phyloP scores from a whole-genome alignment of 1,139 yeast species.

The Candida smagusa region DNA sequence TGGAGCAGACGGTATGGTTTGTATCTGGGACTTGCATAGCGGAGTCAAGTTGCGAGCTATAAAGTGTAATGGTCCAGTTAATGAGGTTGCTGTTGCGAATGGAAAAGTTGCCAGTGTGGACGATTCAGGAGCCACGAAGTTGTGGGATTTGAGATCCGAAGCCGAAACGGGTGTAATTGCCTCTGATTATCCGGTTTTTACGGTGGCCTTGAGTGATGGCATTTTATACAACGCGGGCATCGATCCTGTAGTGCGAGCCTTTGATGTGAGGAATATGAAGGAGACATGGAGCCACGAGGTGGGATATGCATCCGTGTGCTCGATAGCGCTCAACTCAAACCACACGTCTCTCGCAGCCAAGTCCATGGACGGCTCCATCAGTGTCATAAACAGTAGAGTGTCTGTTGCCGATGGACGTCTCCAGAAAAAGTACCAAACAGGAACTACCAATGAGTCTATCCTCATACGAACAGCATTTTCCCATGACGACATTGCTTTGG shows the following conservation, averaged over 20 bases:
- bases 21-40: conserved; percentile 59
- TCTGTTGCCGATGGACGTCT: conserved; percentile 6
- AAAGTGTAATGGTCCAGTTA: conserved; percentile 54
- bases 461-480: conserved; percentile 49
- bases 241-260: conserved; percentile 59
- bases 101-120: conserved; percentile 49
- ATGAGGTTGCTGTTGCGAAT: conserved; percentile 40
- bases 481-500: conserved; percentile 32
- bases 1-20: conserved; percentile 52
- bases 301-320: conserved; percentile 52
- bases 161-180: conserved; percentile 26
- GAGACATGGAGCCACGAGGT: conserved; percentile 44
- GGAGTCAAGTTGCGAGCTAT: conserved; percentile 56
- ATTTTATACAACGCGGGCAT: conserved; percentile 61
- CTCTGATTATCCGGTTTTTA: conserved; percentile 56
- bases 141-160: conserved; percentile 67
- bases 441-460: conserved; percentile 55
- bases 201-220: conserved; percentile 41
- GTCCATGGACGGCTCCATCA: conserved; percentile 55
- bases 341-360: conserved; percentile 52
- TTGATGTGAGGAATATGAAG: conserved; percentile 46
- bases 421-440: conserved; percentile 49
- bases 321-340: conserved; percentile 48
- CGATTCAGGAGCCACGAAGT: conserved; percentile 58
- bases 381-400: conserved; percentile 44